Evolutionary conservation across 306 rosid species (phyloP).

Genomic region (Datisca glomerata): DNA sequence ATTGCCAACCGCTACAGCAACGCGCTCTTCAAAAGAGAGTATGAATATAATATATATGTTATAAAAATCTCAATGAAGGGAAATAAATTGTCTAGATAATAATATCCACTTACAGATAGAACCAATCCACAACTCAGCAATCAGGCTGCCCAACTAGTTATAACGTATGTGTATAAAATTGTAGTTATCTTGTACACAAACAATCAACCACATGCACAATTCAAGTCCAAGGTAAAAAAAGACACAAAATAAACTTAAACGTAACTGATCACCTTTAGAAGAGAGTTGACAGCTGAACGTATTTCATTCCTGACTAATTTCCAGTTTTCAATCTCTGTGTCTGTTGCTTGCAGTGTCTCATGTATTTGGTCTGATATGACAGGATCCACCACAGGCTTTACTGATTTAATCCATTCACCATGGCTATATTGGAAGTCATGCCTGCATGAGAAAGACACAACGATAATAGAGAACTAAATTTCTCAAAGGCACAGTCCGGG

Average conservation of each 20-base stretch:
- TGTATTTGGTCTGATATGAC: conserved; percentile 37
- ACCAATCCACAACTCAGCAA: no score
- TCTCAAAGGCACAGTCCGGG: no score
- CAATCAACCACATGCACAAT: neutral
- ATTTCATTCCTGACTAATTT: conserved; percentile 61
- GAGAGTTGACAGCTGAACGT: conserved; percentile 51
- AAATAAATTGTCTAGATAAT: no score
- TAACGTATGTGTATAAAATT: no score
- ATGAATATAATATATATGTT: no score
- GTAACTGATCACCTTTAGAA: conserved; percentile 58
- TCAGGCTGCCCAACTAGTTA: no score
- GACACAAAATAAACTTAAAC: neutral
- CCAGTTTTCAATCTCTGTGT: conserved; percentile 41
- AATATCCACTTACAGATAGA: no score
- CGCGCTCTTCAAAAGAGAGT: neutral
- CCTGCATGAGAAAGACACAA: conserved; percentile 31
- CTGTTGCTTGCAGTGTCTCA: conserved; percentile 34
- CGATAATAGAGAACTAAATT: no score
- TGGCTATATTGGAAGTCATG: conserved; percentile 58
- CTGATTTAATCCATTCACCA: conserved; percentile 56
- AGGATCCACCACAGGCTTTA: conserved; percentile 63
- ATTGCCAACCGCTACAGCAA: neutral
- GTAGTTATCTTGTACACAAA: no score
- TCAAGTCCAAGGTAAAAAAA: conserved; percentile 1
- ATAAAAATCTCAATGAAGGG: no score